Evolutionary conservation across 768 basidiomycete species (phyloP), one percentile per base, ranked within the genome.

Genomic region (Mycena olivaceomarginata): DNA sequence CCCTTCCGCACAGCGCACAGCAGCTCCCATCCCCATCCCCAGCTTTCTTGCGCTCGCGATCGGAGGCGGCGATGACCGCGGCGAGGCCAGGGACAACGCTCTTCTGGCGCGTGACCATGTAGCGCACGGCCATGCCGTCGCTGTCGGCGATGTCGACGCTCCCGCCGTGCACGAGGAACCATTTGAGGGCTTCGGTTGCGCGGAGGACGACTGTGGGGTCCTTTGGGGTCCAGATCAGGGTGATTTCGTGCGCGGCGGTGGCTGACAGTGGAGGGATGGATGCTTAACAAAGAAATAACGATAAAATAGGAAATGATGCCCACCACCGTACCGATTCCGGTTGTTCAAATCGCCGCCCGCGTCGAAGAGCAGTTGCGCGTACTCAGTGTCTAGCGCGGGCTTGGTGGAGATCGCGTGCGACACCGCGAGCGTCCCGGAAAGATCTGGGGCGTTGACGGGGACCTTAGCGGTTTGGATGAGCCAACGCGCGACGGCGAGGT

Each of bases 121-220:
- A 25, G 18, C 87, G 83, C 63, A 82, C 82, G 20, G 82, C 81
- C 76, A 80, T 79, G 13, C 86, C 86, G 79, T 89, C 87, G 18
- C 84, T 81, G 74, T 90, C 89, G 40, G 83, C 83, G 22, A 87
- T 84, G 66, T 86, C 86, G 16, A 85, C 79, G 80, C 84, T 89
- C 20, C 89, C 88, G n/a, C 87, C 87, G 80, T 89, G 88, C 0
- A 70, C 78, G 64, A 90, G 74, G 79, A 86, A 89, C 87, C 87
- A 90, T 70, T 83, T 71, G 41, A 89, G 76, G 12, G 85, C 84
- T 39, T 77, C 70, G n/a, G 2, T 57, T 5, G 87, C 84, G 25
- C 79, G 81, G 37, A 73, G 76, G 18, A 87, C 79, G 13, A 78
- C 67, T 16, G 76, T 60, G 9, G 46, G 37, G 60, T 85, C 81